Base-by-base conservation (phyloP, 2,329 filamentous ascomycete species). In the Sodiomyces alkalinus region DNA sequence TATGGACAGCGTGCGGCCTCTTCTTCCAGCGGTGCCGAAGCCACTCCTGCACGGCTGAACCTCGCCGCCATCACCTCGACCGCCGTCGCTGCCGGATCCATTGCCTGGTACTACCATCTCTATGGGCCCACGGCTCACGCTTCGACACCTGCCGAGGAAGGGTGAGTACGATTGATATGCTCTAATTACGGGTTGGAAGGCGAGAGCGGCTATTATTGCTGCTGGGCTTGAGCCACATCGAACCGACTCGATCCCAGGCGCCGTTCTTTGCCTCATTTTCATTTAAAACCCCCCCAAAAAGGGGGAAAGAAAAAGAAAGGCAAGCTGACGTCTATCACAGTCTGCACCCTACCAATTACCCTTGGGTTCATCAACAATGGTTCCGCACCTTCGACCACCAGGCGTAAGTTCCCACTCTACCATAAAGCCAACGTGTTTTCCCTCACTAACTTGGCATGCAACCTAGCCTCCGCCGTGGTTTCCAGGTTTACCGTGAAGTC, bases 401-500 rank as follows among this genome's bases (percentile, higher is more conserved):
- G 61, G 78, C 85, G 81, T 93, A 77, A 78, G 83, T 64, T 41
- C n/a, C n/a, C n/a, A n/a, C n/a, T n/a, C n/a, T n/a, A n/a, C n/a
- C n/a, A n/a, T n/a, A n/a, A n/a, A n/a, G n/a, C n/a, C n/a, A n/a
- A n/a, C n/a, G n/a, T n/a, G n/a, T n/a, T n/a, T n/a, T 28, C 25
- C 27, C 36, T 38, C 20, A 38, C 34, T n/a, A n/a, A n/a, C n/a
- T n/a, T n/a, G n/a, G n/a, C n/a, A n/a, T n/a, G n/a, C n/a, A n/a
- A n/a, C 28, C 30, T 42, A 93, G 86, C 48, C 85, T 98, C 43
- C 90, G 90, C 58, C 86, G 90, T 66, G 90, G 90, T 62, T 98
- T 96, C 75, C 86, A 93, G 64, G 90, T 98, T 53, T 98, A 98
- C 71, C 83, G 79, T 45, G 90, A 98, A 64, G 90, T 98, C 50